Percentiles rank a stretch among this genome's conserved stretches.
Evolutionary conservation across 176 grass and related monocot genomes (phyloP).

Genomic region (Thalia dealbata): DNA sequence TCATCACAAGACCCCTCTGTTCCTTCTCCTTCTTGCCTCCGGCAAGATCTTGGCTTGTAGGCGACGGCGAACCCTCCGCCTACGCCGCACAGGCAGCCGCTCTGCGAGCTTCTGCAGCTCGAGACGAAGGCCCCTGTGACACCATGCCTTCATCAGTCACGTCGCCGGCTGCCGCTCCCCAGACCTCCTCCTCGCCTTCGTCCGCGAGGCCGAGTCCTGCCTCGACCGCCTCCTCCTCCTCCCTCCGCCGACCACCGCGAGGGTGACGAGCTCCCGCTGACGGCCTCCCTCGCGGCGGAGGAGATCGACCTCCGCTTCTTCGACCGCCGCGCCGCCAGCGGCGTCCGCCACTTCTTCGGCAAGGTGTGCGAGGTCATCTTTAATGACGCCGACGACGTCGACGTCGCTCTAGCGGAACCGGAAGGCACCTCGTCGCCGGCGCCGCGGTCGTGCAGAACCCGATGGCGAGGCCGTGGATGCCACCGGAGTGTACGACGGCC

Average conservation of each 20-base stretch:
- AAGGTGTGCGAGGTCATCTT: conserved; percentile 39
- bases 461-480: conserved; percentile 37
- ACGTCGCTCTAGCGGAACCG: not conserved
- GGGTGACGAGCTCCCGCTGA: conserved; percentile 28
- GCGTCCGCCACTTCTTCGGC: conserved; percentile 28
- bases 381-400: no score
- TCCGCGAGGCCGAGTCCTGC: conserved; percentile 41
- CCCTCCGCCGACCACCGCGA: not conserved
- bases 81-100: no score
- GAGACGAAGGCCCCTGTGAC: no score
- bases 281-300: conserved; percentile 33
- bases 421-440: not conserved
- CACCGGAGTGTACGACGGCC: not conserved
- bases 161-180: conserved; percentile 17
- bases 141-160: conserved; percentile 37
- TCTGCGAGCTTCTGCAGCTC: no score
- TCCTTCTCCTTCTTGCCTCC: no score
- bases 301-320: conserved; percentile 38
- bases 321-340: conserved; percentile 8
- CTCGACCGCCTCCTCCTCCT: conserved; percentile 29
- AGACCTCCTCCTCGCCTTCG: conserved; percentile 33
- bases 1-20: no score
- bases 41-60: no score
- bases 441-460: conserved; percentile 28
- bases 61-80: no score